Evolutionary conservation across 2,329 filamentous ascomycete species (phyloP), one percentile per base, ranked within the genome.

Genomic region (Monosporascus sp.): DNA sequence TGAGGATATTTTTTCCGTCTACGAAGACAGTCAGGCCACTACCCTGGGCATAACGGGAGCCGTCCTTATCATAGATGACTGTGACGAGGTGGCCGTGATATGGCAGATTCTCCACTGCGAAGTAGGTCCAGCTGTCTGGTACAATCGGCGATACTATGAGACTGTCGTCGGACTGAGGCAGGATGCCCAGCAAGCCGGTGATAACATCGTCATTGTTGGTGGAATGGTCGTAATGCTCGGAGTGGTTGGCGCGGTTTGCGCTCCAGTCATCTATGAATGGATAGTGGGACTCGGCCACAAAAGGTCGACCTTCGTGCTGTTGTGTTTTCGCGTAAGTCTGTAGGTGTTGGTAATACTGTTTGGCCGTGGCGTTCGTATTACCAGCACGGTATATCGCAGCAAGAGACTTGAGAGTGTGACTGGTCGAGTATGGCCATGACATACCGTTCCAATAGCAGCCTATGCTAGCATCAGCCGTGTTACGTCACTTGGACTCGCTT

Each of bases 171-270:
- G 69, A 54, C 9, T 67, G 69, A 3, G 72, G 70, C 16, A 73
- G 56, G 7, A 76, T 66, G 4, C 74, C 74, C 16, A 77, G 54
- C 2, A 77, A 61, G 2, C 74, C 71, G 7, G 73, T 72, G 47
- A 77, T 70, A 5, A 77, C 66, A 53, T 76, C 73, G 61, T 77
- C 73, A 24, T 74, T 67, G 55, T 74, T 72, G 1, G 72, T 76
- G 0, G 73, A 76, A 57, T 76, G 74, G 51, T 71, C 66, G 57
- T 76, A 76, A 58, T 76, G 66, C 58, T 75, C 72, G 2, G 65
- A 69, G 50, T 74, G 72, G 50, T 74, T 72, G n/a, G 56, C 57
- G 11, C 60, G 55, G 53, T 74, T 70, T 17, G 65, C 65, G 51
- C 59, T 68, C 69, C 73, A 75, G 16, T 55, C 49, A 49, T 73